Base-by-base conservation (phyloP, 148 eudicot genomes). In the Rhododendron simsii region DNA sequence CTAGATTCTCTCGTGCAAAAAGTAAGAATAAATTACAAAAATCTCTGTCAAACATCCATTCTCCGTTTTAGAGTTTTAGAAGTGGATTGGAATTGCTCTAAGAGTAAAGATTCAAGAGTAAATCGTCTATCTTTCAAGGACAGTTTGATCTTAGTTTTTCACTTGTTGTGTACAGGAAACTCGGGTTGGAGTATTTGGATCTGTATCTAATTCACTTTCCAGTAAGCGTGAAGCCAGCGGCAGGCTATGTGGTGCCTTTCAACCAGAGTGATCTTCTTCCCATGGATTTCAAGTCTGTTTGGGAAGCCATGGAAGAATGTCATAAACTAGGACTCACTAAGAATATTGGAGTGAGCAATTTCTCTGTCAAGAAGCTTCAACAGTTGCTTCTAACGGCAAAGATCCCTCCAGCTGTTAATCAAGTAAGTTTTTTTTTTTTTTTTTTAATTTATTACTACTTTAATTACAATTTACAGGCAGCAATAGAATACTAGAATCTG, bases 271-370 rank as follows among this genome's bases (percentile, higher is more conserved):
- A 85, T 69, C 71, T 88, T 74, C 2, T 50, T 35, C 81, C 82
- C 33, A 85, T 85, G 78, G 89, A 88, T 85, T 59, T 85, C 37
- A 81, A 88, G 83, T 35, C 78, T 41, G 85, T 85, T 44, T 88
- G 89, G 87, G 85, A 88, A 85, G 87, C 85, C 35, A 88, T 88
- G 87, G 89, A 88, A 65, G 85, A 81, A 28, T 88, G 89, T 35
- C 83, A 57, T 2, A 85, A 28, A 39, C 69, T 81, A 20, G 89
- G 89, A 2, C 87, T 88, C 33, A 8, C 89, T 7, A 88, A 74
- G 48, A 41, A 61, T 2, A 88, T 88, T 1, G 89, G 89, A 73
- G 89, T 88, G 0, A 88, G 89, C 85, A 85, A 85, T 28, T 87
- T 87, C 84, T 85, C 87, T 73, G 57, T 81, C 63, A 81, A 85